A percentile compares a stretch with the other conserved stretches of the same genome.
Conservation (phyloP, 2,329 filamentous ascomycete species). For the Penicillium sp. region DNA sequence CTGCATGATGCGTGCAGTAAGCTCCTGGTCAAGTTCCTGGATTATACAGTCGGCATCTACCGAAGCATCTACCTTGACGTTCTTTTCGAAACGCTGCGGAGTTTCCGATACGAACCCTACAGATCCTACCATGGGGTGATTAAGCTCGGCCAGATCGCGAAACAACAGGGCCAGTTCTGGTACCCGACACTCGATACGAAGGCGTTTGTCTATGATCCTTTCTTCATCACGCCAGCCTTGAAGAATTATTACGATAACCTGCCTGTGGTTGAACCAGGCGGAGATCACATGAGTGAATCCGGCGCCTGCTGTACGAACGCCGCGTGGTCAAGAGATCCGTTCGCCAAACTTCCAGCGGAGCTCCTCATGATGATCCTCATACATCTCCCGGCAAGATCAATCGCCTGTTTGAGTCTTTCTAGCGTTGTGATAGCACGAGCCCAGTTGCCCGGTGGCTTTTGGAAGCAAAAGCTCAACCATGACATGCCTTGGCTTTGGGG, state of each 20-base stretch:
- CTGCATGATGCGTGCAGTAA: background rate
- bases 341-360: background rate
- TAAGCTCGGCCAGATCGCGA: background rate
- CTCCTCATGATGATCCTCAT: background rate
- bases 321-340: background rate
- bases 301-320: background rate
- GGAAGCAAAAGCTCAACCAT: background rate
- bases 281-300: background rate
- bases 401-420: background rate
- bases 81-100: background rate
- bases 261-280: background rate
- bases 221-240: background rate
- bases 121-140: background rate
- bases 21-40: background rate
- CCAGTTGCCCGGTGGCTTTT: background rate
- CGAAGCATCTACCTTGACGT: background rate
- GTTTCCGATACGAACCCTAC: background rate
- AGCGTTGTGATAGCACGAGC: background rate
- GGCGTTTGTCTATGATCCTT: background rate
- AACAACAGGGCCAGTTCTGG: background rate
- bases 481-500: slow-evolving; percentile 3
- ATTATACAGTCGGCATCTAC: background rate
- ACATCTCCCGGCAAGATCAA: background rate
- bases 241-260: background rate
- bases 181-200: background rate